Conservation (phyloP, 2,329 filamentous ascomycete genomes). For the Lachnellula willkommii region DNA sequence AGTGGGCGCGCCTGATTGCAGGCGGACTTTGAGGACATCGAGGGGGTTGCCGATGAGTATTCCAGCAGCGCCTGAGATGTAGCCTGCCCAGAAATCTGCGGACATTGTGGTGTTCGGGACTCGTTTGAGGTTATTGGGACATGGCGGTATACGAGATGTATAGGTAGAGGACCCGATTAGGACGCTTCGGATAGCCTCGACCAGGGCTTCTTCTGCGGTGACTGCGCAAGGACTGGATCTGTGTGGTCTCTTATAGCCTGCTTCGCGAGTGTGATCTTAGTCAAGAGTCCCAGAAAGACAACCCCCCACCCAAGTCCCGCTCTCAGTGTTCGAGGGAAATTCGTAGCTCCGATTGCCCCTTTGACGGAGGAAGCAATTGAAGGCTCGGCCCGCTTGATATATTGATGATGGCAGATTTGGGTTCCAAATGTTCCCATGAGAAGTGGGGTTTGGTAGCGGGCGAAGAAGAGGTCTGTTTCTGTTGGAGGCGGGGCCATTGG, state of each 20-base stretch:
- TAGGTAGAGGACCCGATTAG: background rate
- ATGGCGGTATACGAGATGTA: background rate
- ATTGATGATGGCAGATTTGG: constrained; percentile 23
- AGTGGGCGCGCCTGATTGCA: constrained; percentile 57
- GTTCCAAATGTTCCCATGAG: constrained; percentile 20
- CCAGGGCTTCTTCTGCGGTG: constrained; percentile 14
- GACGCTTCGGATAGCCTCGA: background rate
- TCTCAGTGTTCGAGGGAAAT: constrained; percentile 18
- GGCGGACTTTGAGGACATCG: constrained; percentile 71
- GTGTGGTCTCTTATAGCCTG: constrained; percentile 19
- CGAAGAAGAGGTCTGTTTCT: constrained; percentile 22
- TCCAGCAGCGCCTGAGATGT: constrained; percentile 76
- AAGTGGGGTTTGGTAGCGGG: constrained; percentile 20
- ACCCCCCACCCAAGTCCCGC: constrained; percentile 25
- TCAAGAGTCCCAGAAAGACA: constrained; percentile 24
- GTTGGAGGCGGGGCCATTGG: constrained; percentile 18
- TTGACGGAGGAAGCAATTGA: constrained; percentile 7
- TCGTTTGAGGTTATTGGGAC: background rate
- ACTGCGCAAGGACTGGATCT: constrained; percentile 19
- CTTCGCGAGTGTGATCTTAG: constrained; percentile 22
- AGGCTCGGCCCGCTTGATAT: constrained; percentile 17
- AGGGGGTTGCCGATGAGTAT: constrained; percentile 88
- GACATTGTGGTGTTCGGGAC: constrained; percentile 24
- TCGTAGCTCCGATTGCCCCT: background rate
- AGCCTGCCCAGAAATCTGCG: constrained; percentile 88